Evolutionary conservation across 2,329 filamentous ascomycete genomes (phyloP).

Genomic region (Aspergillus vadensis): DNA sequence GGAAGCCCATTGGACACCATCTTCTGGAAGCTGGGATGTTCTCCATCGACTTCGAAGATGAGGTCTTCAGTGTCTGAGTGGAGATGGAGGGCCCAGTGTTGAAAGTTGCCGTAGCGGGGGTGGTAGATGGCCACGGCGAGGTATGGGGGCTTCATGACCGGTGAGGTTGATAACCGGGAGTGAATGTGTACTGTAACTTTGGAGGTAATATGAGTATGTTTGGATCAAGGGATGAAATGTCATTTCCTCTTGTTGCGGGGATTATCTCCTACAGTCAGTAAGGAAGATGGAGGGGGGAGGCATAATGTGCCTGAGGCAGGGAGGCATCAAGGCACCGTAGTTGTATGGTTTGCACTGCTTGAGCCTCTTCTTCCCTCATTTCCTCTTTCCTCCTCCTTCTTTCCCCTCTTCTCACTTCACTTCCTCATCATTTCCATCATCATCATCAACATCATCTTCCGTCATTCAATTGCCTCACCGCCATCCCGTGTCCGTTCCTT

Average conservation of each 20-base stretch:
- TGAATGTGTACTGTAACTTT: too few relatives aligned
- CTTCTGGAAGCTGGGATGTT: slow-evolving; percentile 22
- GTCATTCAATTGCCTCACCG: neutral
- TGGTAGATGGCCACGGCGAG: slow-evolving; percentile 16
- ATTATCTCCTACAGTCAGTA: neutral
- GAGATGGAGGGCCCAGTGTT: slow-evolving; percentile 27
- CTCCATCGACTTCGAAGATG: slow-evolving; percentile 27
- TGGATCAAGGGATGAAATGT: neutral
- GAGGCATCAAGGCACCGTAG: neutral
- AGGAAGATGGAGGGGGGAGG: neutral
- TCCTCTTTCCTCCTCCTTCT: neutral
- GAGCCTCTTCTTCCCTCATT: neutral
- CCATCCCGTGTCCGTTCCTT: neutral
- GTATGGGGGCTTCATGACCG: neutral
- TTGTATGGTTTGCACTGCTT: neutral
- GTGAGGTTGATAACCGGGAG: neutral
- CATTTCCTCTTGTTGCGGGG: neutral
- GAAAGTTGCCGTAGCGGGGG: slow-evolving; percentile 27
- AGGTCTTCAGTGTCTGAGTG: slow-evolving; percentile 16
- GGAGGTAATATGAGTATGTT: neutral
- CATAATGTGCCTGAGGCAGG: neutral
- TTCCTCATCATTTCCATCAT: neutral
- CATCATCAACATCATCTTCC: neutral
- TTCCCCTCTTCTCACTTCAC: neutral
- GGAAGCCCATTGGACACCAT: slow-evolving; percentile 15